A percentile compares a stretch with the other conserved stretches of the same genome.
phyloP scores from a whole-genome alignment of 2,329 filamentous ascomycete genomes.

The Calonectria pauciramosa region DNA sequence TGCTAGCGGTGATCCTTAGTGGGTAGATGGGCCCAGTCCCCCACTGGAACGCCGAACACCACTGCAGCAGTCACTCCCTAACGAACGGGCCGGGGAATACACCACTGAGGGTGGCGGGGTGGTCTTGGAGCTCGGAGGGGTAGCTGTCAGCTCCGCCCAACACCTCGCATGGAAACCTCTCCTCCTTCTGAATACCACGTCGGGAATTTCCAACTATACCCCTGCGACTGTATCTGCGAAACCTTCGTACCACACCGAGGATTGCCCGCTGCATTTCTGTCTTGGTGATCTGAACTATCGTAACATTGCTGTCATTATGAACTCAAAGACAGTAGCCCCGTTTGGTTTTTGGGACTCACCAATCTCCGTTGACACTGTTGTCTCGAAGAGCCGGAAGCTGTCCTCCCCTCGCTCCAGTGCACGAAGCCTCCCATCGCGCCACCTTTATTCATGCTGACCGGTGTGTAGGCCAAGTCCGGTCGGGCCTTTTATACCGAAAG shows the following conservation, averaged over 20 bases:
- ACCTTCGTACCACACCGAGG: not conserved
- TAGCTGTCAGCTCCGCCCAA: not conserved
- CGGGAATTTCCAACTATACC: not conserved
- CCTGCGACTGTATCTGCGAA: not conserved
- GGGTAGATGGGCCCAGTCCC: not conserved
- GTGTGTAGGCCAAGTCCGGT: conserved; percentile 44
- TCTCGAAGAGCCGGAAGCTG: conserved; percentile 51
- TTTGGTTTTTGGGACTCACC: conserved; percentile 58
- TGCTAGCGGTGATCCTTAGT: not conserved
- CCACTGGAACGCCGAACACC: not conserved
- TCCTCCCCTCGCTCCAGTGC: conserved; percentile 54
- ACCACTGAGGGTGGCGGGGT: not conserved
- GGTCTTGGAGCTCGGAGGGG: not conserved
- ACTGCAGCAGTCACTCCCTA: not conserved
- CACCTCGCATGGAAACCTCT: not conserved
- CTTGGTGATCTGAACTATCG: not conserved
- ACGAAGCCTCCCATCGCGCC: conserved; percentile 13
- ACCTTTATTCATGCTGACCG: not conserved
- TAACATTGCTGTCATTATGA: conserved; percentile 28
- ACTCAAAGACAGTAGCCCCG: conserved; percentile 38
- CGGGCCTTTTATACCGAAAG: conserved; percentile 56
- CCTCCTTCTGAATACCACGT: not conserved
- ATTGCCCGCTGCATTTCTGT: not conserved
- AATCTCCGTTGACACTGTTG: conserved; percentile 54
- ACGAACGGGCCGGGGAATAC: not conserved